These are phyloP conservation scores for Nannizzia gypsea DNA, from an alignment of 2,329 filamentous ascomycete genomes.

Conservation along the genomic window DNA sequence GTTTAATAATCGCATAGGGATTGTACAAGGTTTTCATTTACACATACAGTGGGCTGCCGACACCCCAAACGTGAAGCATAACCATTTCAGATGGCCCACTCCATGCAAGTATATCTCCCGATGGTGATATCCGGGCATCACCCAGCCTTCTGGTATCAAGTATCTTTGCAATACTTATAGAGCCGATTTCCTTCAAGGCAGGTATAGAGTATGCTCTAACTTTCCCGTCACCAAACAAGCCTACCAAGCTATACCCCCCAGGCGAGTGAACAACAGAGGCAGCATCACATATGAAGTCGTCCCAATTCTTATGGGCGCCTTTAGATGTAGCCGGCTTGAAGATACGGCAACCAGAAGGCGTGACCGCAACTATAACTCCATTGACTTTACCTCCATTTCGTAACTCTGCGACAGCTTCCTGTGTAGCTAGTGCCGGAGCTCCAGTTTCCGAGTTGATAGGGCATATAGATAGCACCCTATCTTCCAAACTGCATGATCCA, in stretches of 20 bases:
- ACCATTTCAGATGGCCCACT: slow-evolving; percentile 76
- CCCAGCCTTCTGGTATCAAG: slow-evolving; percentile 62
- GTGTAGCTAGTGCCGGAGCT: slow-evolving; percentile 62
- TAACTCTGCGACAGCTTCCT: slow-evolving; percentile 61
- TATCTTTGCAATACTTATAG: slow-evolving; percentile 50
- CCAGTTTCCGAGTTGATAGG: slow-evolving; percentile 73
- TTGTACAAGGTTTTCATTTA: neutral
- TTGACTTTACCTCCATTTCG: slow-evolving; percentile 63
- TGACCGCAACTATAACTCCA: slow-evolving; percentile 70
- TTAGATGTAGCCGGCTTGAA: slow-evolving; percentile 77
- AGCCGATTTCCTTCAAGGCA: slow-evolving; percentile 69
- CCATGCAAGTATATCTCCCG: slow-evolving; percentile 79
- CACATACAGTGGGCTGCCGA: slow-evolving; percentile 51
- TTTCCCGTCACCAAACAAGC: slow-evolving; percentile 71
- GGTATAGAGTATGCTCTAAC: slow-evolving; percentile 79
- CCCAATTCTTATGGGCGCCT: slow-evolving; percentile 85
- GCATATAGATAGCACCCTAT: slow-evolving; percentile 59
- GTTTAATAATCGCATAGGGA: neutral
- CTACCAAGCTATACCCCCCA: slow-evolving; percentile 66
- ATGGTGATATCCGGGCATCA: slow-evolving; percentile 58
- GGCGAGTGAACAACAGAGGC: slow-evolving; percentile 66
- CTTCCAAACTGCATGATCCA: slow-evolving; percentile 56
- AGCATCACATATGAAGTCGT: slow-evolving; percentile 68
- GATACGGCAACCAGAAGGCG: slow-evolving; percentile 61
- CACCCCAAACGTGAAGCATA: slow-evolving; percentile 74